Evolutionary conservation across 345 rosid genomes (phyloP).

Genomic region (Melastoma malabathricum): DNA sequence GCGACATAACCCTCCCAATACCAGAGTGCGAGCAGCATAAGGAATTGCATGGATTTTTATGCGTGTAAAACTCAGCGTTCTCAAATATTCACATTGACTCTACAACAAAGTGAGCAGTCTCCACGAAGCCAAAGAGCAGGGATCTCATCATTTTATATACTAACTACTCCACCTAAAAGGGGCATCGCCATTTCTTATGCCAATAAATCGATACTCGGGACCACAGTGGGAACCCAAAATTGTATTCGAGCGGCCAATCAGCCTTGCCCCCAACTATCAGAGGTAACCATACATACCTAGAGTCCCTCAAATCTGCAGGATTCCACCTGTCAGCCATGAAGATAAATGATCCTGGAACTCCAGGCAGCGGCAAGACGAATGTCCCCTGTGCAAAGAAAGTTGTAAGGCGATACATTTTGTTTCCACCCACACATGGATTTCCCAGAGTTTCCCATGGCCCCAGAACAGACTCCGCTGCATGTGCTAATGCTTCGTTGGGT

Average conservation of each 20-base stretch:
- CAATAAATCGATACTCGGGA: constrained; percentile 83
- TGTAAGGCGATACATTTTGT: constrained; percentile 47
- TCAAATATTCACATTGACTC: constrained; percentile 11
- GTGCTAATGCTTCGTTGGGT: constrained; percentile 77
- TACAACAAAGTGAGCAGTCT: not conserved
- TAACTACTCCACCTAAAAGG: constrained; percentile 22
- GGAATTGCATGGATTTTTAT: not conserved
- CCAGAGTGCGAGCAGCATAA: not conserved
- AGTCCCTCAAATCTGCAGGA: constrained; percentile 73
- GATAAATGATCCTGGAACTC: constrained; percentile 54
- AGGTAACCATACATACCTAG: constrained; percentile 82
- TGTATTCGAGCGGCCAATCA: constrained; percentile 59
- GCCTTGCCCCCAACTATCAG: constrained; percentile 66
- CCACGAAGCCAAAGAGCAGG: not conserved
- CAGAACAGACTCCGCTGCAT: constrained; percentile 77
- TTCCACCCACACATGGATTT: constrained; percentile 81
- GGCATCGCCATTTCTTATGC: constrained; percentile 87
- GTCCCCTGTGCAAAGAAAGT: constrained; percentile 89
- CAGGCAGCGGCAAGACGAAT: constrained; percentile 59
- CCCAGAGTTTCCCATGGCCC: constrained; percentile 96
- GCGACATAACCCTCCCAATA: not conserved
- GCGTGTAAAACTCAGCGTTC: not conserved
- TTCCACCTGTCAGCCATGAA: constrained; percentile 98
- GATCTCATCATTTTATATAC: constrained; percentile 10
- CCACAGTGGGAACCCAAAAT: constrained; percentile 71